Evolutionary conservation across 768 basidiomycete species (phyloP).

Genomic region (Phaeolepiota aurea): DNA sequence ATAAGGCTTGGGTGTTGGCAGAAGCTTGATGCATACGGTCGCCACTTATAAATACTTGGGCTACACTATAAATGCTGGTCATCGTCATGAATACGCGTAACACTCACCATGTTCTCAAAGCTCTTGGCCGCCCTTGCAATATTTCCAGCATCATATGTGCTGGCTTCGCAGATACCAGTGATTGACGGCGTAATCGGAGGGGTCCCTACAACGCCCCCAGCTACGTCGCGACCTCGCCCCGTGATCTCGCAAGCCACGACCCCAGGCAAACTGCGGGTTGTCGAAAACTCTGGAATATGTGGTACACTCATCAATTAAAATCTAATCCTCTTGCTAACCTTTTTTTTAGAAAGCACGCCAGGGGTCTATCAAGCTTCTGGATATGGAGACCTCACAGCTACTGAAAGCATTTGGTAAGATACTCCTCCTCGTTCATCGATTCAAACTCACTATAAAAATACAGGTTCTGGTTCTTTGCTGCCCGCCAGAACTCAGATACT

Average conservation of each 20-base stretch:
- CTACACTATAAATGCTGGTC: background rate
- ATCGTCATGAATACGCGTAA: background rate
- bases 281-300: conserved; percentile 56
- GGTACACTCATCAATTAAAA: conserved; percentile 20
- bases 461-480: conserved; percentile 67
- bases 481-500: conserved; percentile 50
- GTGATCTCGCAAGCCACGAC: conserved; percentile 17
- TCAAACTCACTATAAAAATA: background rate
- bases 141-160: conserved; percentile 2
- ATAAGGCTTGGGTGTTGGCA: background rate
- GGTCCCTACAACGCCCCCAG: conserved; percentile 17
- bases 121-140: background rate
- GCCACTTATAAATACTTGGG: conserved; percentile 1
- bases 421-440: background rate
- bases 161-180: conserved; percentile 35
- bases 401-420: conserved; percentile 48
- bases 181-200: conserved; percentile 45
- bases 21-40: background rate
- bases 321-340: background rate
- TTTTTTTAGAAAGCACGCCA: conserved; percentile 41
- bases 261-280: conserved; percentile 44
- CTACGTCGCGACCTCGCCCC: conserved; percentile 8
- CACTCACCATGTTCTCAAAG: background rate
- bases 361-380: conserved; percentile 58
- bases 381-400: conserved; percentile 50